phyloP scores from a whole-genome alignment of 2,329 filamentous ascomycete genomes.

The Parastagonospora avenae region DNA sequence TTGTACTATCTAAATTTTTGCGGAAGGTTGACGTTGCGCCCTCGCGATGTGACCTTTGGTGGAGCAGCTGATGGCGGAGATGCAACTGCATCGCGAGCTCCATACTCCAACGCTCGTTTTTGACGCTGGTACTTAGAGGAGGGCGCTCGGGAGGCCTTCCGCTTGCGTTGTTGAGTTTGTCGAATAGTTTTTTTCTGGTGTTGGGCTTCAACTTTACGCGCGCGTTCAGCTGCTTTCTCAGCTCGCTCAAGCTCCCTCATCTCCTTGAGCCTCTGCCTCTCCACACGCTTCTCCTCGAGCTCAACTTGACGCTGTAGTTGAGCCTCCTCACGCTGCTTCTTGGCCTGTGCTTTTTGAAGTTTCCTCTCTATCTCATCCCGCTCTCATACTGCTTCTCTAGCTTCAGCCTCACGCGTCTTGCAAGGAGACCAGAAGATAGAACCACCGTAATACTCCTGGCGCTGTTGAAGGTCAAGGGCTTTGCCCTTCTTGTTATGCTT shows the following conservation, averaged over 20 bases:
- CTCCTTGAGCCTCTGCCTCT: neutral
- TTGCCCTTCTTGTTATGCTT: constrained; percentile 9
- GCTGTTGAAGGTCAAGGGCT: constrained; percentile 4
- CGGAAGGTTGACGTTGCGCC: neutral
- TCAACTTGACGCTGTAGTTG: neutral
- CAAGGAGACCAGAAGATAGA: neutral
- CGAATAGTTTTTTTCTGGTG: neutral
- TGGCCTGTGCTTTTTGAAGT: neutral
- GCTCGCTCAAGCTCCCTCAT: neutral
- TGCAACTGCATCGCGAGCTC: neutral
- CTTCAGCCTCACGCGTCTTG: no score
- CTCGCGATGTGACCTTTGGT: constrained; percentile 1
- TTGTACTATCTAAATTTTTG: neutral
- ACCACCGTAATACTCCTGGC: neutral
- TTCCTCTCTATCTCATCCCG: neutral
- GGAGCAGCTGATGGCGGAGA: neutral
- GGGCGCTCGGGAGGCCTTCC: neutral
- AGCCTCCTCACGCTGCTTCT: neutral
- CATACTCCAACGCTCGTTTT: neutral
- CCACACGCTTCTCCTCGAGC: neutral
- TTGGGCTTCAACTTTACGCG: constrained; percentile 1
- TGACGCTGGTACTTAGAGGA: neutral
- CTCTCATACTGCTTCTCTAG: neutral
- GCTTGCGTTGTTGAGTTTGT: neutral
- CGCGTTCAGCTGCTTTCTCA: constrained; percentile 2